Percentiles rank a stretch among this genome's conserved stretches.
Evolutionary conservation across 257 asterid genomes (phyloP).

Genomic region (Penstemon newberryi): DNA sequence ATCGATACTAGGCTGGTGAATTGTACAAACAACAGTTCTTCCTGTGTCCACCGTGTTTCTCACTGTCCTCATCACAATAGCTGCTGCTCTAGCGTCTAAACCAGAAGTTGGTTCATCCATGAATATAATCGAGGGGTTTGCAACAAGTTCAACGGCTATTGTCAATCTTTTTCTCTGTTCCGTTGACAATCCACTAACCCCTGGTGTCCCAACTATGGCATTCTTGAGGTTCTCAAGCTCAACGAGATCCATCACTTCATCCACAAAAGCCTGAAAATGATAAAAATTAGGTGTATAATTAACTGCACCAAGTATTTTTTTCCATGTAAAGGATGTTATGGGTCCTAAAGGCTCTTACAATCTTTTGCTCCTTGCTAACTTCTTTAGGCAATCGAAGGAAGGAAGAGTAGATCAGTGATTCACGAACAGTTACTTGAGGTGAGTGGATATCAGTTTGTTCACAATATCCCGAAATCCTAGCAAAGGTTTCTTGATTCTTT

Average conservation of each 20-base stretch:
- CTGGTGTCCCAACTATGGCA: slow-evolving; percentile 70
- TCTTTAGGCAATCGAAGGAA: slow-evolving; percentile 74
- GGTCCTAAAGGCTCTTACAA: slow-evolving; percentile 38
- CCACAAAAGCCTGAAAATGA: slow-evolving; percentile 54
- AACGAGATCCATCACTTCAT: slow-evolving; percentile 71
- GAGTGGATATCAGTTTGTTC: slow-evolving; percentile 80
- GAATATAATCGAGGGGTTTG: slow-evolving; percentile 78
- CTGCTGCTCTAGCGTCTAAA: slow-evolving; percentile 74
- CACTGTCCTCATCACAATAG: slow-evolving; percentile 76
- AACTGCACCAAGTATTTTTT: not conserved
- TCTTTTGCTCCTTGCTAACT: slow-evolving; percentile 56
- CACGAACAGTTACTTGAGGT: slow-evolving; percentile 70
- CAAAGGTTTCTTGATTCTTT: slow-evolving; percentile 70
- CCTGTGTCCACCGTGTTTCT: slow-evolving; percentile 79
- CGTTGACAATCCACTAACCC: slow-evolving; percentile 65
- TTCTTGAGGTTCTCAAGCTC: slow-evolving; percentile 63
- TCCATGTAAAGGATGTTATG: not conserved
- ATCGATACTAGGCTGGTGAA: slow-evolving; percentile 78
- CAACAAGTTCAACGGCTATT: slow-evolving; percentile 75
- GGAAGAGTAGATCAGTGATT: slow-evolving; percentile 63
- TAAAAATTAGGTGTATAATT: not conserved
- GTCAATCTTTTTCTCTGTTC: slow-evolving; percentile 72
- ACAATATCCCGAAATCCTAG: slow-evolving; percentile 73
- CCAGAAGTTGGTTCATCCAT: slow-evolving; percentile 86
- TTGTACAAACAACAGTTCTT: slow-evolving; percentile 79